Evolutionary conservation across 176 grass and related monocot species (phyloP).

Genomic region (Oropetium thomaeum): DNA sequence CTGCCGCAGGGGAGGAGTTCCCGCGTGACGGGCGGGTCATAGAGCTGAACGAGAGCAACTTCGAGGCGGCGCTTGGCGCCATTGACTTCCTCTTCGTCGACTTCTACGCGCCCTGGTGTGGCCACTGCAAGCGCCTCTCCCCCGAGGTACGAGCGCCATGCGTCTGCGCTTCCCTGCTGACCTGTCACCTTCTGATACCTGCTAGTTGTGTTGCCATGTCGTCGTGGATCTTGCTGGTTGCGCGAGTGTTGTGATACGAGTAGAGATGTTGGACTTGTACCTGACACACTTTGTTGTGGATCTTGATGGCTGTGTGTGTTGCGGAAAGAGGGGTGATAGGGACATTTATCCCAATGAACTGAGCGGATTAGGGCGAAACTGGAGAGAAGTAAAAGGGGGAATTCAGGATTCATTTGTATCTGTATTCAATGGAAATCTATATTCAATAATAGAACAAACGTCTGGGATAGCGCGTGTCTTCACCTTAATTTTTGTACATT

Average conservation of each 20-base stretch:
- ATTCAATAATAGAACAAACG: not conserved
- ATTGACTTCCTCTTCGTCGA: slow-evolving; percentile 89
- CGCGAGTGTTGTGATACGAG: slow-evolving; percentile 23
- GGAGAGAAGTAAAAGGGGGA: not conserved
- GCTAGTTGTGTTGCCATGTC: not conserved
- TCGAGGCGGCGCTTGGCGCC: slow-evolving; percentile 70
- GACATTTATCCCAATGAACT: slow-evolving; percentile 24
- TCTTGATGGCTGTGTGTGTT: slow-evolving; percentile 23
- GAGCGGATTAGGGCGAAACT: slow-evolving; percentile 9
- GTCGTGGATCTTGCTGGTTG: not conserved
- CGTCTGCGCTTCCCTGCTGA: not conserved
- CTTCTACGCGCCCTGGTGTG: slow-evolving; percentile 95
- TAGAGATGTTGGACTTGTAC: slow-evolving; percentile 23
- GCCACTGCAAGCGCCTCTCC: slow-evolving; percentile 89
- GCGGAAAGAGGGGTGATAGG: not conserved
- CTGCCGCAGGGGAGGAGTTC: slow-evolving; percentile 43
- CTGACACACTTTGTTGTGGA: slow-evolving; percentile 10
- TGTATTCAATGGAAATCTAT: not conserved
- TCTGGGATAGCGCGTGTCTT: not conserved
- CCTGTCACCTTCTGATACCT: not conserved
- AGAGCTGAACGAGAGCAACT: slow-evolving; percentile 83
- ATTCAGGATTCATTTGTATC: not conserved
- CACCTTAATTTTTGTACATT: slow-evolving; percentile 2
- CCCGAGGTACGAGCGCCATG: slow-evolving; percentile 56
- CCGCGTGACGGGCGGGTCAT: slow-evolving; percentile 77